Evolutionary conservation across 148 eudicot genomes (phyloP).

Genomic region (Chenopodium album): DNA sequence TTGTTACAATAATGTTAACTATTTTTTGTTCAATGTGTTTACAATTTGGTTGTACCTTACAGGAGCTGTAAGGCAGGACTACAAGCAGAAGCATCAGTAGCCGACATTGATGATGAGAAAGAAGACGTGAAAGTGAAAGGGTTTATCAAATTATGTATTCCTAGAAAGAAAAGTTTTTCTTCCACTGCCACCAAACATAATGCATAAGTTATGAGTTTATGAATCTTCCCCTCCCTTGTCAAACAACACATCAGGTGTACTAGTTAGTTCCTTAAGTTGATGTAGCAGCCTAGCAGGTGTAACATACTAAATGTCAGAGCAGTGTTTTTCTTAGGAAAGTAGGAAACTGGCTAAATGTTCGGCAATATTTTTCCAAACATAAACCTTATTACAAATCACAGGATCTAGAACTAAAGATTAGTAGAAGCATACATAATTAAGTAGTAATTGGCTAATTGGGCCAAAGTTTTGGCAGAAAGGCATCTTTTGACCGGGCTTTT

Average conservation of each 20-base stretch:
- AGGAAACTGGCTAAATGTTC: background rate
- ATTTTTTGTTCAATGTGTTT: background rate
- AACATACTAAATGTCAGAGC: background rate
- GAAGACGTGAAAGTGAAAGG: constrained; percentile 18
- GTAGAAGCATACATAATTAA: too few relatives aligned
- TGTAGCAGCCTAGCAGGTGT: background rate
- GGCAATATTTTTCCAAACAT: background rate
- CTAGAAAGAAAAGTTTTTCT: constrained; percentile 24
- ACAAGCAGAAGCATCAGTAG: constrained; percentile 12
- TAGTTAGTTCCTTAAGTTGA: background rate
- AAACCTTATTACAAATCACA: too few relatives aligned
- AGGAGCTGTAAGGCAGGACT: constrained; percentile 28
- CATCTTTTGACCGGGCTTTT: background rate
- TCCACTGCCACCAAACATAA: constrained; percentile 17
- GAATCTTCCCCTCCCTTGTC: background rate
- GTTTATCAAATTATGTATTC: constrained; percentile 33
- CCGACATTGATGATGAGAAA: constrained; percentile 14
- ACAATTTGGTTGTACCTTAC: background rate
- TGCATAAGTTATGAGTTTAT: constrained; percentile 20
- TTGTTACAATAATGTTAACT: background rate
- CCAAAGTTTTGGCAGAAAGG: background rate
- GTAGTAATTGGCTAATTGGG: background rate
- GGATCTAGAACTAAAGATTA: too few relatives aligned
- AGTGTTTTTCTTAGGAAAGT: background rate
- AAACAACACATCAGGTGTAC: background rate